These are phyloP conservation scores for Shiraia sp. DNA, from an alignment of 2,329 filamentous ascomycete species.

Conservation along the genomic window DNA sequence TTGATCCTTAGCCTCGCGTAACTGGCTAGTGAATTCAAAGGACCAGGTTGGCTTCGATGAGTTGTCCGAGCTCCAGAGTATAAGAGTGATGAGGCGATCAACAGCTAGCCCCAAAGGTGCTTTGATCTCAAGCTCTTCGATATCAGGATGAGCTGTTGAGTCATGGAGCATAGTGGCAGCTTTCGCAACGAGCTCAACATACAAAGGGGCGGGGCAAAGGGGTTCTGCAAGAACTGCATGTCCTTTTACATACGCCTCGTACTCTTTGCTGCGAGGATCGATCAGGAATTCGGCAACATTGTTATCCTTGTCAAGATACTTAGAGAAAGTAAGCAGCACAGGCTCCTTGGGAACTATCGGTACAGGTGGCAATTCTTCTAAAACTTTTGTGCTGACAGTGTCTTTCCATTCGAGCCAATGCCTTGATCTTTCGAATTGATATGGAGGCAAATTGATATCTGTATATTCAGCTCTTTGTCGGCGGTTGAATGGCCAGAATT, in stretches of 20 bases:
- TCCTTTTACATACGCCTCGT: constrained; percentile 35
- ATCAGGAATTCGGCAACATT: constrained; percentile 44
- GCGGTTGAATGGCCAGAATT: constrained; percentile 46
- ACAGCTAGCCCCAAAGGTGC: too few species aligned
- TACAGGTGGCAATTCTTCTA: not conserved
- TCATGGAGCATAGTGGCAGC: constrained; percentile 32
- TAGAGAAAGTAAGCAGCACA: not conserved
- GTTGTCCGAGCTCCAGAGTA: too few species aligned
- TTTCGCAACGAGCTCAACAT: constrained; percentile 41
- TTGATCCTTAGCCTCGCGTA: too few species aligned
- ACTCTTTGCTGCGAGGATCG: constrained; percentile 44
- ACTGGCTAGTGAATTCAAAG: too few species aligned
- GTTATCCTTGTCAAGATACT: constrained; percentile 3
- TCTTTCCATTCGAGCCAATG: constrained; percentile 24
- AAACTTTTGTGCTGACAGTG: not conserved
- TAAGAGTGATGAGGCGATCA: too few species aligned
- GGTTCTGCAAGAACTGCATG: constrained; percentile 48
- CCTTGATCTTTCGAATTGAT: constrained; percentile 12
- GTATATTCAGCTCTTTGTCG: constrained; percentile 30
- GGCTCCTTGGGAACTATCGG: not conserved
- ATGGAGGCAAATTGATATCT: constrained; percentile 30
- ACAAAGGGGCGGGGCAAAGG: constrained; percentile 46
- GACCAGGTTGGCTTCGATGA: too few species aligned
- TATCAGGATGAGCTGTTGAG: not conserved
- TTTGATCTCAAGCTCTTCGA: not conserved